Evolutionary conservation across 2,329 filamentous ascomycete genomes (phyloP), one percentile per base, ranked within the genome.

Genomic region (Dothidotthia symphoricarpi): DNA sequence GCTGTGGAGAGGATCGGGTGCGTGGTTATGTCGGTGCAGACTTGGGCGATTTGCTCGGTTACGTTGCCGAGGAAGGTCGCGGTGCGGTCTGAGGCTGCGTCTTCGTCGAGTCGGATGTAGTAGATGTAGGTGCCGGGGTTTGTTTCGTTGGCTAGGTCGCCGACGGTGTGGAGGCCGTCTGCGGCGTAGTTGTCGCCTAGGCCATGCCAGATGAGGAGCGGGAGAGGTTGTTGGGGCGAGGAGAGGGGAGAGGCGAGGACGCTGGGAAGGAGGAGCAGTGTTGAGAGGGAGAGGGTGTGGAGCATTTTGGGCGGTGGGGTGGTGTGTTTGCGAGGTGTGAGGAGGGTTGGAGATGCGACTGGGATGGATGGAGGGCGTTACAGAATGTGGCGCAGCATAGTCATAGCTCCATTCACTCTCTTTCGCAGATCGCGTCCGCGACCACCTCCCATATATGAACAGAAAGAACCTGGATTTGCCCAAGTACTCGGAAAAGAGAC

Each of bases 151-250:
- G 85, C 85, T 32, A 96, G 76, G n/a, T 76, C 70, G 47, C 80
- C 86, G 22, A 95, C 76, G 36, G 75, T 67, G 53, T 80, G 77
- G 38, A 97, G 76, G 40, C 90, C 89, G 2, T 89, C 83, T 47
- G 81, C 80, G 35, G 81, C 78, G 70, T 83, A 94, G 65, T 83
- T 78, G 69, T 93, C 87, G 56, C 80, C 80, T n/a, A 83, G 71
- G 40, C 82, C 93, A 68, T 98, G 93, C 93, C 93, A 98, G 70
- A 98, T 86, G 43, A 98, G 78, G 24, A 98, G 76, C 1, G 93
- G 93, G 19, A 96, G 88, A 7, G 52, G 64, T 40, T 55, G 39
- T 27, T 43, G 48, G 11, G 31, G 15, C 22, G 28, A 34, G n/a
- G 38, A 16, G 28, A 41, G 35, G 6, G 55, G 53, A 16, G 46